Evolutionary conservation across 768 basidiomycete species (phyloP).

Genomic region (Hemileccinum impolitum): DNA sequence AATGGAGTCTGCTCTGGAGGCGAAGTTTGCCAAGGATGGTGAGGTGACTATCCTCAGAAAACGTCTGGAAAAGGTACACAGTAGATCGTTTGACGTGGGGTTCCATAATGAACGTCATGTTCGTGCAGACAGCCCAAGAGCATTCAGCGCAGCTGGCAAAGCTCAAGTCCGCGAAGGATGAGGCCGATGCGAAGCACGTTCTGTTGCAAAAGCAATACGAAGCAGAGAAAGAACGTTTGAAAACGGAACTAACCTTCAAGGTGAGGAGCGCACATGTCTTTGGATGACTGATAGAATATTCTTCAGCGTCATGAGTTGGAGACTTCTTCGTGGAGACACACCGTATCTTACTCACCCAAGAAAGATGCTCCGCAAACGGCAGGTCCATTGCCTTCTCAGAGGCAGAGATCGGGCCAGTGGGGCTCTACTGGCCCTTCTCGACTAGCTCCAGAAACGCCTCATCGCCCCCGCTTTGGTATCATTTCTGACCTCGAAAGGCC

Average conservation of each 20-base stretch:
- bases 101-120: background rate
- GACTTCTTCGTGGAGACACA: constrained; percentile 48
- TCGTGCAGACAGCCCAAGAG: constrained; percentile 50
- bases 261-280: constrained; percentile 35
- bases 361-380: constrained; percentile 42
- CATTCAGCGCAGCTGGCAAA: constrained; percentile 56
- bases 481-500: constrained; percentile 24
- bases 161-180: constrained; percentile 58
- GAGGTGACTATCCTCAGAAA: constrained; percentile 67
- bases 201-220: constrained; percentile 60
- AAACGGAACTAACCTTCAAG: constrained; percentile 67
- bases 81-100: background rate
- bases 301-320: constrained; percentile 68
- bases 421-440: constrained; percentile 27
- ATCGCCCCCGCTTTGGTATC: constrained; percentile 33
- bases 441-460: constrained; percentile 35
- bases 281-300: constrained; percentile 12
- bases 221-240: constrained; percentile 66
- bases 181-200: constrained; percentile 52
- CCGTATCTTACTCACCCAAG: constrained; percentile 44
- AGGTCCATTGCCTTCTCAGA: constrained; percentile 38
- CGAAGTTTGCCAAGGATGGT: constrained; percentile 59
- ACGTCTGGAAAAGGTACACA: constrained; percentile 60
- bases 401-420: constrained; percentile 34
- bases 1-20: constrained; percentile 46